Percentiles rank a stretch among this genome's conserved stretches.
phyloP scores from a whole-genome alignment of 2,329 filamentous ascomycete genomes.

The Mycocentrospora acerina region DNA sequence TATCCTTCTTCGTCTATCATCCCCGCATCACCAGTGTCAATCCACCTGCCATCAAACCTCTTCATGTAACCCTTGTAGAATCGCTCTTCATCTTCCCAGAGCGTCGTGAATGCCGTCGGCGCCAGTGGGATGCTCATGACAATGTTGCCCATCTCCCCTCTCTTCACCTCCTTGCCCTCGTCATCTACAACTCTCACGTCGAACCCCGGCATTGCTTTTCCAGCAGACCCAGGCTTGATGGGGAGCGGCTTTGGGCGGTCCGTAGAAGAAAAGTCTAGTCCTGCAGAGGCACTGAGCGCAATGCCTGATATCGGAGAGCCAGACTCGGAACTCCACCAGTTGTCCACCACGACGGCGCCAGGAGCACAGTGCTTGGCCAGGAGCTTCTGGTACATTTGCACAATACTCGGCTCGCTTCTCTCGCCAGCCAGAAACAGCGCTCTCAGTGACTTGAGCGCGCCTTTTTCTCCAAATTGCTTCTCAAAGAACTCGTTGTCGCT shows the following conservation, averaged over 20 bases:
- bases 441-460: constrained; percentile 70
- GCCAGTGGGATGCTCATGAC: constrained; percentile 80
- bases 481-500: constrained; percentile 69
- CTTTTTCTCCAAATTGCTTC: constrained; percentile 60
- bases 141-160: constrained; percentile 85
- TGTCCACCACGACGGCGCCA: constrained; percentile 66
- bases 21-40: constrained; percentile 90
- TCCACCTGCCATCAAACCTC: constrained; percentile 77
- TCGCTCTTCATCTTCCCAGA: constrained; percentile 83
- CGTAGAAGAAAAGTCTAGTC: constrained; percentile 53
- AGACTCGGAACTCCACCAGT: constrained; percentile 74
- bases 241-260: constrained; percentile 51
- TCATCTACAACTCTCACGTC: constrained; percentile 85
- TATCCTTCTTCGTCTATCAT: constrained; percentile 76
- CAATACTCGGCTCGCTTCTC: constrained; percentile 81
- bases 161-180: constrained; percentile 68
- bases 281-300: constrained; percentile 64
- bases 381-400: constrained; percentile 77
- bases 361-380: constrained; percentile 65
- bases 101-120: constrained; percentile 79
- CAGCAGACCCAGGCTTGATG: constrained; percentile 82
- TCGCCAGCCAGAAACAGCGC: constrained; percentile 87
- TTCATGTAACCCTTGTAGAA: constrained; percentile 86
- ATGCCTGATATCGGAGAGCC: constrained; percentile 69
- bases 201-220: constrained; percentile 89